phyloP scores from a whole-genome alignment of 1,284 basidiomycete genomes.

The Rhodotorula sp. region DNA sequence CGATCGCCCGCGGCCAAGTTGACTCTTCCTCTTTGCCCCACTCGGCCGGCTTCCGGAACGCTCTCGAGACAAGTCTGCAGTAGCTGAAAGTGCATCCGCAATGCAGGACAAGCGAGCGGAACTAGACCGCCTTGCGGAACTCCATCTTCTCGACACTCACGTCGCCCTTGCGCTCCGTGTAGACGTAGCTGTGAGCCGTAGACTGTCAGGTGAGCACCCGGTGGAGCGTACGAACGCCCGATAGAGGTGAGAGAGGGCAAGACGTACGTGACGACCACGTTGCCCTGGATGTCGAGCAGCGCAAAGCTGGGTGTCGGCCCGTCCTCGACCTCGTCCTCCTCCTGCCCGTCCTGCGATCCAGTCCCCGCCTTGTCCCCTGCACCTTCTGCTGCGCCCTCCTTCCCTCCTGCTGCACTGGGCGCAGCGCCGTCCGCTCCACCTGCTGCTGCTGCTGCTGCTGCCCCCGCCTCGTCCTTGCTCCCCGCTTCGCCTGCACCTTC shows the following conservation, averaged over 20 bases:
- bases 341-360: not conserved
- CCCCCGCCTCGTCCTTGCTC: not conserved
- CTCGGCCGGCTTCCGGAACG: too few relatives aligned
- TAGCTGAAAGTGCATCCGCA: too few relatives aligned
- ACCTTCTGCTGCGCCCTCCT: not conserved
- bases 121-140: slow-evolving; percentile 8
- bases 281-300: slow-evolving; percentile 90
- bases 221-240: not conserved
- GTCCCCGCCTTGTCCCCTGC: not conserved
- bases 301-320: slow-evolving; percentile 78
- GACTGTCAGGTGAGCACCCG: not conserved
- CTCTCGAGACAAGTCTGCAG: too few relatives aligned
- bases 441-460: too few relatives aligned
- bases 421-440: not conserved
- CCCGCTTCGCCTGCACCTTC: not conserved
- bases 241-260: not conserved
- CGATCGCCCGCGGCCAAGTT: too few relatives aligned
- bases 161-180: slow-evolving; percentile 89
- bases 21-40: too few relatives aligned
- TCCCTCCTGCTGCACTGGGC: not conserved
- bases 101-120: too few relatives aligned
- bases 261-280: slow-evolving; percentile 75
- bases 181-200: slow-evolving; percentile 64
- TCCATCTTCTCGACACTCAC: slow-evolving; percentile 58
- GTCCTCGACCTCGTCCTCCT: not conserved